Evolutionary conservation across 1,284 basidiomycete genomes (phyloP), one percentile per base, ranked within the genome.

Genomic region (Apiotrichum mycotoxinovorans): DNA sequence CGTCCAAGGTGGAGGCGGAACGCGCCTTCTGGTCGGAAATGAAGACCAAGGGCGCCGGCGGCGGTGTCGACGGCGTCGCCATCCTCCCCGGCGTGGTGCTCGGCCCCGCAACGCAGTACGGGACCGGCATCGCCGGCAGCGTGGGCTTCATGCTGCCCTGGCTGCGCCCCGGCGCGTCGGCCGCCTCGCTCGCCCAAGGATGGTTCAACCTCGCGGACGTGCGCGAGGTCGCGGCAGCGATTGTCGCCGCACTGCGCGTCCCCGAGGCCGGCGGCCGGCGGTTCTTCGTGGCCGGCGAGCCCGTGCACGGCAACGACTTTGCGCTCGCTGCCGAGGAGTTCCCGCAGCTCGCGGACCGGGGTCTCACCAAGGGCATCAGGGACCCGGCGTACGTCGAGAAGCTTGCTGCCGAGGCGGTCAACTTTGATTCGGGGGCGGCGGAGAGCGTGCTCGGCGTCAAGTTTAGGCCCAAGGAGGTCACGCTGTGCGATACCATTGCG

Each of bases 181-280:
- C 14, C 15, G 25, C 17, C 2, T 12, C 2, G 12, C 44, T 45
- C 27, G 25, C 22, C 11, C 10, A n/a, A 8, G 8, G 9, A 15
- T 45, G 26, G 15, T 30, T 10, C 11, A 18, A 72, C 44, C 54
- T 80, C 79, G 53, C 49, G 34, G 57, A 59, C 46, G 57, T 52
- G 25, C 52, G 57, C 45, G 57, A 59, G 17, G 45, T 59, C 20
- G 57, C 53, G n/a, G 15, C 37, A 20, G 49, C 50, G 0, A 30
- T 34, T 1, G 57, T 52, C 12, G 23, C 26, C 11, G 49, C 57
- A 17, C 34, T 59, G 34, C 11, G 10, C 3, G 42, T 25, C 4
- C 44, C 49, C 18, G 43, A 40, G 10, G 87, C 86, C 0, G 81
- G 80, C 2, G 84, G 82, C 0, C 75, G 88, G 61, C 79, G 87